Evolutionary conservation across 2,329 filamentous ascomycete species (phyloP).

Genomic region (Biscogniauxia marginata): DNA sequence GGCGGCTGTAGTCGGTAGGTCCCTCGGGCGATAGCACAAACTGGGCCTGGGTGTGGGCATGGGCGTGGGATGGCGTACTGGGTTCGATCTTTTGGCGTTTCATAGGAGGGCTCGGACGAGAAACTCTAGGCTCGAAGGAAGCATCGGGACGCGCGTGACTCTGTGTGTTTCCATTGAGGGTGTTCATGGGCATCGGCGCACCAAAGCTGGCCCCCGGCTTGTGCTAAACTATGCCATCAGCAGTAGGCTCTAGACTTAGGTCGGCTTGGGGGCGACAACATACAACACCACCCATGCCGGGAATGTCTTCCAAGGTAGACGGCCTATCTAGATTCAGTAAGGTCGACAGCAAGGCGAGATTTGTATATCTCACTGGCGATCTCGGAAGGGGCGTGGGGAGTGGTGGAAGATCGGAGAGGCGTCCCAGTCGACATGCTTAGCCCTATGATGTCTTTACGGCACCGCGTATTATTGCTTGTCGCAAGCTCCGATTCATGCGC

Average conservation of each 20-base stretch:
- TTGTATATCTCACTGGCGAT: constrained; percentile 18
- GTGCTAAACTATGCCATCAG: constrained; percentile 2
- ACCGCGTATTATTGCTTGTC: constrained; percentile 12
- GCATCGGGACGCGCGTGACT: constrained; percentile 4
- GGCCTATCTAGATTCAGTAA: constrained; percentile 3
- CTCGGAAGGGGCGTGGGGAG: constrained; percentile 16
- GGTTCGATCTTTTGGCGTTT: constrained; percentile 24
- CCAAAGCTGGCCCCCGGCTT: constrained; percentile 11
- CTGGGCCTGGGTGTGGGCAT: constrained; percentile 13
- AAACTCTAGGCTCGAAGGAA: constrained; percentile 5
- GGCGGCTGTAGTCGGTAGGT: not conserved
- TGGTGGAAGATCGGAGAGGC: constrained; percentile 12
- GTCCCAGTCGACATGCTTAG: constrained; percentile 26
- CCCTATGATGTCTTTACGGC: constrained; percentile 9
- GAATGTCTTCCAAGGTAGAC: constrained; percentile 2
- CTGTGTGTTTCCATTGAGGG: constrained; percentile 17
- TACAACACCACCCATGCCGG: constrained; percentile 19
- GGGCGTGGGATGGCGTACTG: not conserved
- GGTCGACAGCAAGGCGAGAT: constrained; percentile 1
- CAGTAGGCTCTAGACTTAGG: not conserved
- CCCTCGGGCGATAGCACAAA: constrained; percentile 7
- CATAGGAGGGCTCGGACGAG: constrained; percentile 11
- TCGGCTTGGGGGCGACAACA: not conserved
- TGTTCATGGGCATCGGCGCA: constrained; percentile 22
- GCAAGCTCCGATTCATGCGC: constrained; percentile 7